Evolutionary conservation across 2,329 filamentous ascomycete genomes (phyloP).

Genomic region (Botrytis fabae): DNA sequence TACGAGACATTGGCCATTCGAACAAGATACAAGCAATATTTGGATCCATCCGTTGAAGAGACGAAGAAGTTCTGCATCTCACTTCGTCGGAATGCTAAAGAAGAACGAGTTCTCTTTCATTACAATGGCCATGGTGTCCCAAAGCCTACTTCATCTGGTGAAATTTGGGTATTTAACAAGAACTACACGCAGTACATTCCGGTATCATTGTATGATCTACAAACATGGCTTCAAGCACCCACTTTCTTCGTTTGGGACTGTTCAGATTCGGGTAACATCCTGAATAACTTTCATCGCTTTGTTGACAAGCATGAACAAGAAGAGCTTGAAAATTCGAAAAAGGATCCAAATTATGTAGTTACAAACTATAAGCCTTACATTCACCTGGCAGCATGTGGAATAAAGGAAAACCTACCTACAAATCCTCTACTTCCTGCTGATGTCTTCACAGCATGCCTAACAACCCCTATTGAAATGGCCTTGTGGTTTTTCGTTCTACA

Average conservation of each 20-base stretch:
- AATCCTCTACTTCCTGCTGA: constrained; percentile 93
- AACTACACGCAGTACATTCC: constrained; percentile 99
- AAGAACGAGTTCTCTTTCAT: constrained; percentile 94
- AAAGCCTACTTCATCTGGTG: constrained; percentile 89
- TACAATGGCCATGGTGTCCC: constrained; percentile 99
- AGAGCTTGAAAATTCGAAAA: constrained; percentile 71
- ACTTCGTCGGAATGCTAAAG: constrained; percentile 86
- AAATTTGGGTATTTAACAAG: constrained; percentile 99
- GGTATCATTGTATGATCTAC: constrained; percentile 90
- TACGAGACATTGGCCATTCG: constrained; percentile 94
- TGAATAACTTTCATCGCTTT: constrained; percentile 91
- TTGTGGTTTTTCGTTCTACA: constrained; percentile 95
- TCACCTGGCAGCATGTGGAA: constrained; percentile 86
- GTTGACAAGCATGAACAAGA: constrained; percentile 93
- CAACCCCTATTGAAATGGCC: constrained; percentile 96
- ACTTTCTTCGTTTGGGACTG: constrained; percentile 98
- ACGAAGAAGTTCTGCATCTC: constrained; percentile 95
- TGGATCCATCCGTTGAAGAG: constrained; percentile 95
- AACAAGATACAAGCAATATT: constrained; percentile 95
- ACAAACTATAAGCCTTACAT: constrained; percentile 71
- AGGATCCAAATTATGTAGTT: constrained; percentile 82
- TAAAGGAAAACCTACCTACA: constrained; percentile 90
- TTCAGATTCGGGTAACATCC: constrained; percentile 92
- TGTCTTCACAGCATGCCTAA: constrained; percentile 92
- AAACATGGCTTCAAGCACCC: constrained; percentile 92